Percentiles rank a stretch among this genome's conserved stretches.
These are phyloP conservation scores for Sabuloglossum arenarium DNA, from an alignment of 495 filamentous ascomycete species.

Conservation along the genomic window DNA sequence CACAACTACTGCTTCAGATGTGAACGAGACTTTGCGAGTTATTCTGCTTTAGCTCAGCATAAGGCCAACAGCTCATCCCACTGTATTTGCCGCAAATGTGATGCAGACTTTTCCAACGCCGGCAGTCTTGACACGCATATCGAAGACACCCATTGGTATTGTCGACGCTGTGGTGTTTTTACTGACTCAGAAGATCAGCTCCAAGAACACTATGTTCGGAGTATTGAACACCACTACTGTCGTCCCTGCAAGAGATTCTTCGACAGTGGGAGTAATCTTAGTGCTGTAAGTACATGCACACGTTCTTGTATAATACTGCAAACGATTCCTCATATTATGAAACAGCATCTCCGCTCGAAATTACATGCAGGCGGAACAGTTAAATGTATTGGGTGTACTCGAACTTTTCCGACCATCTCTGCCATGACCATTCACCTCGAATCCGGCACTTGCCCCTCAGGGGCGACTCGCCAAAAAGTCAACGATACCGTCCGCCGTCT, in stretches of 20 bases:
- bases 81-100: too few species aligned
- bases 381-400: background rate
- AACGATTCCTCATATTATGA: background rate
- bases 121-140: too few species aligned
- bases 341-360: background rate
- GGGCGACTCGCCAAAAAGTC: background rate
- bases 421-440: constrained; percentile 1
- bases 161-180: too few species aligned
- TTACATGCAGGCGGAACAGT: background rate
- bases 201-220: background rate
- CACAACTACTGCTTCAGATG: constrained; percentile 1
- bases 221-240: background rate
- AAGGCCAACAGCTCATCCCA: too few species aligned
- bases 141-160: too few species aligned
- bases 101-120: too few species aligned
- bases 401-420: background rate
- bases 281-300: background rate
- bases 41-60: background rate
- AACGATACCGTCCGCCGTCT: background rate
- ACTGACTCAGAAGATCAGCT: background rate
- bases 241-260: background rate
- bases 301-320: background rate
- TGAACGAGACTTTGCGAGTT: background rate
- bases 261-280: background rate
- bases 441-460: background rate